Conservation (phyloP, 2,329 filamentous ascomycete genomes). For the Xylaria sp. region DNA sequence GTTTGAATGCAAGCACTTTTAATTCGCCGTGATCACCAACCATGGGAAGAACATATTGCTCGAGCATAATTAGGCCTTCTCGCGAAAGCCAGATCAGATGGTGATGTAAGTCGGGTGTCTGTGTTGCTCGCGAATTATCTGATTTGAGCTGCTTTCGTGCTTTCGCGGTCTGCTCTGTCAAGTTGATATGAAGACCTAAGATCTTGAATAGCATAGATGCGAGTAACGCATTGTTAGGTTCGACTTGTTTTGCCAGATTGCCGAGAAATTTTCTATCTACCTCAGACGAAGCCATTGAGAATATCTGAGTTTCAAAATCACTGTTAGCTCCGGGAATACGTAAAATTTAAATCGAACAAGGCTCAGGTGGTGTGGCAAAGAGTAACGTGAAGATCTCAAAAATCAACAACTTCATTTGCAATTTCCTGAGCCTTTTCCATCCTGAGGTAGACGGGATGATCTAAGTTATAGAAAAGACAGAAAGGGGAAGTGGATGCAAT, state of each 20-base stretch:
- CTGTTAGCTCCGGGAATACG: neutral
- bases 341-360: neutral
- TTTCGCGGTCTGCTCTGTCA: slow-evolving; percentile 83
- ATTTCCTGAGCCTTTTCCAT: neutral
- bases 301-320: neutral
- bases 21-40: slow-evolving; percentile 82
- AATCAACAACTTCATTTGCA: slow-evolving; percentile 1
- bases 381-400: neutral
- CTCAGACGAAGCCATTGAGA: slow-evolving; percentile 89
- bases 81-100: slow-evolving; percentile 96
- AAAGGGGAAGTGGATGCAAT: neutral
- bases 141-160: slow-evolving; percentile 85
- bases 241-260: slow-evolving; percentile 83
- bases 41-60: slow-evolving; percentile 88
- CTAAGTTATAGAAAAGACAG: neutral
- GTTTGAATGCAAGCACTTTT: slow-evolving; percentile 89
- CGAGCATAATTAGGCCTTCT: slow-evolving; percentile 88
- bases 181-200: slow-evolving; percentile 87
- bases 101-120: slow-evolving; percentile 81
- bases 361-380: neutral
- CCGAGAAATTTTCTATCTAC: slow-evolving; percentile 98
- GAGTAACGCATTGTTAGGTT: slow-evolving; percentile 80
- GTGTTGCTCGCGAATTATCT: slow-evolving; percentile 81
- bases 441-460: neutral
- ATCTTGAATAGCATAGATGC: slow-evolving; percentile 89